Base-by-base conservation (phyloP, 2,329 filamentous ascomycete genomes). In the Aspergillus sp. region DNA sequence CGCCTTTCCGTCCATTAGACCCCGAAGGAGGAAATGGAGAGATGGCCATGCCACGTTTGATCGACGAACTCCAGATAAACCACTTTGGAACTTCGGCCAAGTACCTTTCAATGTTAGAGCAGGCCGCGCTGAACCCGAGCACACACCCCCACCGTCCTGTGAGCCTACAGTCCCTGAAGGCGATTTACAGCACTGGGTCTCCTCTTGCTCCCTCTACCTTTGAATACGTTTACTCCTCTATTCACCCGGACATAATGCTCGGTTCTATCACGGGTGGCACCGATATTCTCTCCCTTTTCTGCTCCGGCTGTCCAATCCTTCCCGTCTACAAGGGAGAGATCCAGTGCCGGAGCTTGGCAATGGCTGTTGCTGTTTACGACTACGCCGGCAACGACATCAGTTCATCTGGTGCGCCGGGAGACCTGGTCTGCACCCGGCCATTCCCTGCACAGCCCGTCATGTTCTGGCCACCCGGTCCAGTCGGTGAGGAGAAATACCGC, bases 31-130 rank as follows among this genome's bases (percentile, higher is more conserved):
- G 73, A 2, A 81, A 89, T 56, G 89, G 89, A 51, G 85, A 93
- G 68, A 82, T 95, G 56, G 92, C 91, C 9, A 87, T 99, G 78
- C 89, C 92, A 3, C 84, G 83, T 3, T 82, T 98, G 17, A 89
- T 97, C 55, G 88, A 93, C 30, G 86, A 91, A 62, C 82, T 96
- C 11, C 77, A 81, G 32, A 92, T 98, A 52, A 96, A 91, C 1
- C 93, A 98, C 70, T 98, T 98, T 67, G 95, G 95, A 52, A 98
- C 93, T 0, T 95, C 89, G 1, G 93, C 95, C 3, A 93, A 96
- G 64, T 99, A 97, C 70, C 87, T 99, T 13, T 93, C 90, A 0
- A 83, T 96, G 4, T 84, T 99, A 8, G 95, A 99, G 73, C 90
- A 96, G 61, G 90, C 90, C 62, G 78, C 79, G 18, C 74, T 91